Evolutionary conservation across 169 alveolate species (phyloP), one percentile per base, ranked within the genome.

Genomic region (Fabrea salina): DNA sequence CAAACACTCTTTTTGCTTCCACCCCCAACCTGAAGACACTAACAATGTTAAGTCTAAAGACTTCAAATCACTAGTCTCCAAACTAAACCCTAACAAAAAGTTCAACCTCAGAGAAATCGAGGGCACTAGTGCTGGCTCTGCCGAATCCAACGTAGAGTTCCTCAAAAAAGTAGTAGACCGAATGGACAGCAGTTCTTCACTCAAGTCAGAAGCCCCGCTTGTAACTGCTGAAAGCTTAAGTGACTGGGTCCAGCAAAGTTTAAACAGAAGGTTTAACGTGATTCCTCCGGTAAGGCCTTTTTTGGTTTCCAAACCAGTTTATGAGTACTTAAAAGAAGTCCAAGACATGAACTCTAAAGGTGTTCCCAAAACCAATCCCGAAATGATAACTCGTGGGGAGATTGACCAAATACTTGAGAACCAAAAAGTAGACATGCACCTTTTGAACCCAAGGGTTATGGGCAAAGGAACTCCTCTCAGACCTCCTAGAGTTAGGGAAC

Each of bases 241-340:
- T n/a, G 75, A 64, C 19, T 64, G 75, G 51, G 35, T 51, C 54
- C 75, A 64, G 5, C 75, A 64, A 40, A 64, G 57, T 35, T 39
- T 64, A 16, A 64, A 64, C 41, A 51, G 75, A 7, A 25, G 54
- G 30, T 64, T 64, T 35, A 25, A 51, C 35, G 75, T 32, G 16
- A 64, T 64, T 41, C 75, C 75, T 40, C 49, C 16, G 19, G 30
- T 40, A 2, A 1, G 75, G 54, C 75, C 75, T 40, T 64, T 64
- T n/a, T 19, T 64, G 54, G 37, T 64, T 19, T 40, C 75, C 54
- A 64, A 64, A 41, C 47, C 54, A 0, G 41, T 64, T 5, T 40
- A 64, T 64, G 75, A 64, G 37, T 37, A 64, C 19, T 40, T 64
- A 22, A 32, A 33, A 35, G n/a, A 35, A 5, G 57, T 64, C 19